Evolutionary conservation across 2,329 filamentous ascomycete genomes (phyloP).

Genomic region (Emergomyces pasteurianus): DNA sequence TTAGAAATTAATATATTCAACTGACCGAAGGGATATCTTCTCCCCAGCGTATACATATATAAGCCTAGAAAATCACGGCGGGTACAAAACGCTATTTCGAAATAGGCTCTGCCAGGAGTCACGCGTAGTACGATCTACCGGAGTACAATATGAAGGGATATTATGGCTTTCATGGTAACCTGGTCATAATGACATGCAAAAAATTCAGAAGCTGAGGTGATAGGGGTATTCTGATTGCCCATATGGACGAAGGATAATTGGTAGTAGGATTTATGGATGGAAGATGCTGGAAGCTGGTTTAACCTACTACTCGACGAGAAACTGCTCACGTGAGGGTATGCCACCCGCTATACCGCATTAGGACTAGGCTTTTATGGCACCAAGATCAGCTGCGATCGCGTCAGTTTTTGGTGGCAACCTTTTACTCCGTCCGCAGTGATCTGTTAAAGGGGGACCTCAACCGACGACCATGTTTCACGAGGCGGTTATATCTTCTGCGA

Average conservation of each 20-base stretch:
- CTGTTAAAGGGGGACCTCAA: too few relatives aligned
- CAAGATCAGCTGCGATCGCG: conserved; percentile 4
- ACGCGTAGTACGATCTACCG: neutral
- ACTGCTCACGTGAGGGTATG: too few relatives aligned
- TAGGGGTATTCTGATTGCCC: too few relatives aligned
- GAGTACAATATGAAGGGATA: neutral
- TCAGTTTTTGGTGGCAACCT: conserved; percentile 4
- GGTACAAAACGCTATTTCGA: too few relatives aligned
- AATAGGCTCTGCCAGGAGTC: neutral
- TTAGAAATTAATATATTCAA: neutral
- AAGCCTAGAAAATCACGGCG: neutral
- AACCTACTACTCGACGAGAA: neutral
- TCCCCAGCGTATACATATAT: neutral
- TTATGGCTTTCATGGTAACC: neutral
- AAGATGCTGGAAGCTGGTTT: neutral
- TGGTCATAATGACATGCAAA: too few relatives aligned
- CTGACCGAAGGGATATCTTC: neutral
- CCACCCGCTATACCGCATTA: neutral
- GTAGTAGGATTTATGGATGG: too few relatives aligned
- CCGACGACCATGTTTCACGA: neutral
- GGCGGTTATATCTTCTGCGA: neutral
- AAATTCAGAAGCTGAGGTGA: too few relatives aligned
- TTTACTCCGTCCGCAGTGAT: too few relatives aligned
- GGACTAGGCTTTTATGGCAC: conserved; percentile 4
- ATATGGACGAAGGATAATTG: too few relatives aligned